Evolutionary conservation across 768 basidiomycete genomes (phyloP).

Genomic region (Jaapia argillacea): DNA sequence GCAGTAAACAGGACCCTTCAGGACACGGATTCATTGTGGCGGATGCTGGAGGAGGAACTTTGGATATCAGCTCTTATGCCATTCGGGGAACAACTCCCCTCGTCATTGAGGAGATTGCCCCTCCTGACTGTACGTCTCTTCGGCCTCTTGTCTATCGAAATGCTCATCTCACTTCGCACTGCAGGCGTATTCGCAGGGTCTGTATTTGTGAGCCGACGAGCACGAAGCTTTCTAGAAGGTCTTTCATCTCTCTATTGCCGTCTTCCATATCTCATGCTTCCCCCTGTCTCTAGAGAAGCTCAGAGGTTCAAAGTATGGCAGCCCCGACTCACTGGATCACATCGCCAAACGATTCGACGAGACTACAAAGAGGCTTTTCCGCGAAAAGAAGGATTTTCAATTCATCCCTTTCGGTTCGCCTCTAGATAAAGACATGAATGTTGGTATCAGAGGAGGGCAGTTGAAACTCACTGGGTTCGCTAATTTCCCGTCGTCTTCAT

Average conservation of each 20-base stretch:
- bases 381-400: slow-evolving; percentile 55
- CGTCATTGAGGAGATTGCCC: slow-evolving; percentile 75
- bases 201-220: slow-evolving; percentile 71
- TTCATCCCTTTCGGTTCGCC: slow-evolving; percentile 74
- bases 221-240: slow-evolving; percentile 67
- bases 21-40: slow-evolving; percentile 73
- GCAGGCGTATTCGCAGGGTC: slow-evolving; percentile 77
- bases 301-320: slow-evolving; percentile 62
- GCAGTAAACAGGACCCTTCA: slow-evolving; percentile 44
- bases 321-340: slow-evolving; percentile 62
- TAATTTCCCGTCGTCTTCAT: not conserved
- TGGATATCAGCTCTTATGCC: slow-evolving; percentile 75
- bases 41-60: slow-evolving; percentile 74
- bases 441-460: slow-evolving; percentile 64
- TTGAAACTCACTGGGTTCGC: slow-evolving; percentile 60
- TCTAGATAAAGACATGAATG: slow-evolving; percentile 60
- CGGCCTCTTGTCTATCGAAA: slow-evolving; percentile 2
- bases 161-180: not conserved
- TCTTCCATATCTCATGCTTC: not conserved
- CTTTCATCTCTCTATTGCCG: slow-evolving; percentile 6
- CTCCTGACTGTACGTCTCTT: slow-evolving; percentile 57
- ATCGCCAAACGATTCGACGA: slow-evolving; percentile 77
- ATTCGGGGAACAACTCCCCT: slow-evolving; percentile 61
- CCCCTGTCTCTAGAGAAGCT: slow-evolving; percentile 48
- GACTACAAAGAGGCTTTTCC: slow-evolving; percentile 72